Percentiles rank a stretch among this genome's conserved stretches.
Conservation (phyloP, 2,329 filamentous ascomycete species). For the Trichoderma breve region DNA sequence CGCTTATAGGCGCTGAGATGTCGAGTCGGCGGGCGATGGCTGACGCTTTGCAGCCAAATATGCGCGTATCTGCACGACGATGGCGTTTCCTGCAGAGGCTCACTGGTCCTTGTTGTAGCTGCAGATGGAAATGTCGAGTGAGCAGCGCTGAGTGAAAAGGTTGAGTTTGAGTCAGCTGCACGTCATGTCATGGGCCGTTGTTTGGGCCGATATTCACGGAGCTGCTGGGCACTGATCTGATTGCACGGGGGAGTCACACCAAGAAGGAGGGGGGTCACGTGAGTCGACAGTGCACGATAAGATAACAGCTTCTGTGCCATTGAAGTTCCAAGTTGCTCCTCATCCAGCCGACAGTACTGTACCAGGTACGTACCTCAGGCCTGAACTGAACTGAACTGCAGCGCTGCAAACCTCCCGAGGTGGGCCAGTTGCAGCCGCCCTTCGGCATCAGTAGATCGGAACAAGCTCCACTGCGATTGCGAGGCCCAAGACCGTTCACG, state of each 20-base stretch:
- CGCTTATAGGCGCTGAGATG: not conserved
- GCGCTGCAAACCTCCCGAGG: not conserved
- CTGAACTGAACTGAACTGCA: not conserved
- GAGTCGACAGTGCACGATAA: not conserved
- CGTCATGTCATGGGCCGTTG: constrained; percentile 17
- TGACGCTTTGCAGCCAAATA: constrained; percentile 10
- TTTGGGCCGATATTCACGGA: constrained; percentile 17
- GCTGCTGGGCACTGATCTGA: not conserved
- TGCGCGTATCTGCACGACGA: constrained; percentile 5
- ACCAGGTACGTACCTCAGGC: not conserved
- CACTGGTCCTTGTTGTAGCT: constrained; percentile 4
- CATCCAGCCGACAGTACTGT: not conserved
- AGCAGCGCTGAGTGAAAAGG: not conserved
- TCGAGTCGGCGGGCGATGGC: not conserved
- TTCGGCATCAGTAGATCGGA: not conserved
- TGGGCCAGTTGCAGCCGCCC: not conserved
- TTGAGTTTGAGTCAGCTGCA: constrained; percentile 18
- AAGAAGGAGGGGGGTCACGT: constrained; percentile 14
- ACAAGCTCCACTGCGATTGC: constrained; percentile 14
- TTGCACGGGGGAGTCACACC: not conserved
- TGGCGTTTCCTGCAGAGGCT: not conserved
- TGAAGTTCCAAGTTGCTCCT: not conserved
- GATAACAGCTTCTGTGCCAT: not conserved
- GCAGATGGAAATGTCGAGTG: not conserved
- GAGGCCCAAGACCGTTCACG: not conserved